A percentile compares a stretch with the other conserved stretches of the same genome.
Evolutionary conservation across 192 early-diverging fungal species (phyloP).

Genomic region (Mycoemilia scoparia): DNA sequence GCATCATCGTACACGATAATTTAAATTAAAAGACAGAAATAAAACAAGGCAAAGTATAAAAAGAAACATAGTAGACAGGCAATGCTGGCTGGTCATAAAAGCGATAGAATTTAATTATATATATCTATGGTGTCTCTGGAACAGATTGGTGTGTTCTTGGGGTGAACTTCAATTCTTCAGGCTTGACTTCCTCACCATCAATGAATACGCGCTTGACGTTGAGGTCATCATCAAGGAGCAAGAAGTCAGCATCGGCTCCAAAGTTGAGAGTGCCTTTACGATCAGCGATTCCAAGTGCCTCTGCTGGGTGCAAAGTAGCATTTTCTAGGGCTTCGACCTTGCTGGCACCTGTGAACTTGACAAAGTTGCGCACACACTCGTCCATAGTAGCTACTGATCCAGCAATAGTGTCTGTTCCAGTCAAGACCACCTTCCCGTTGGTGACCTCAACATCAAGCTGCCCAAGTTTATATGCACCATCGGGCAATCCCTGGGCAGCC

Average conservation of each 20-base stretch:
- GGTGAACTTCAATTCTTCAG: constrained; percentile 11
- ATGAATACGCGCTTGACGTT: constrained; percentile 53
- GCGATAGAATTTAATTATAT: too few species aligned
- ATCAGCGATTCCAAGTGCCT: constrained; percentile 47
- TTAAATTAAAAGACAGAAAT: not conserved
- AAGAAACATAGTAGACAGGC: not conserved
- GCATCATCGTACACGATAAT: not conserved
- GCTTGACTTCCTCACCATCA: constrained; percentile 36
- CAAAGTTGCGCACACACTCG: constrained; percentile 60
- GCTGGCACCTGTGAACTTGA: constrained; percentile 53
- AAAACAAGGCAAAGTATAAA: not conserved
- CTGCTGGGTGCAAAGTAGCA: constrained; percentile 60
- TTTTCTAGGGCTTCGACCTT: constrained; percentile 63
- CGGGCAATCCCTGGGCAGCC: constrained; percentile 51
- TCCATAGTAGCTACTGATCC: constrained; percentile 50
- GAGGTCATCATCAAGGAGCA: constrained; percentile 46
- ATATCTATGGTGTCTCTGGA: too few species aligned
- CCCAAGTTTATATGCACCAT: constrained; percentile 50
- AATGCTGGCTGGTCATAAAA: not conserved
- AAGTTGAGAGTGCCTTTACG: constrained; percentile 50
- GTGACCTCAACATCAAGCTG: constrained; percentile 44
- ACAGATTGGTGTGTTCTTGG: not conserved
- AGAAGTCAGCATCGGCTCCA: constrained; percentile 60
- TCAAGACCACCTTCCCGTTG: constrained; percentile 47
- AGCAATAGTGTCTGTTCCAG: constrained; percentile 56